Percentiles rank a stretch among this genome's conserved stretches.
Evolutionary conservation across 2,329 filamentous ascomycete species (phyloP).

Genomic region (Zopfia rhizophila): DNA sequence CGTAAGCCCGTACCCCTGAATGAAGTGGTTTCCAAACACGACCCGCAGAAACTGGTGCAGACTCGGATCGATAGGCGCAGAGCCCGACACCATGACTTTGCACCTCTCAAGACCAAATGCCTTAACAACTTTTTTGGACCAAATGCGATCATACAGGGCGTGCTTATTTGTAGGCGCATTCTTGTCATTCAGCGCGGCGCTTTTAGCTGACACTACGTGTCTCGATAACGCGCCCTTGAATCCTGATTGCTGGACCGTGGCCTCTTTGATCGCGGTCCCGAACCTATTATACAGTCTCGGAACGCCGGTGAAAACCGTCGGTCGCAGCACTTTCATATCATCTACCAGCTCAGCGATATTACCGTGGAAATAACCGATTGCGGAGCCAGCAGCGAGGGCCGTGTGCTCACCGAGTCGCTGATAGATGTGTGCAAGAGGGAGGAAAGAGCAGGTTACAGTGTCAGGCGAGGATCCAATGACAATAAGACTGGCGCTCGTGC

Average conservation of each 20-base stretch:
- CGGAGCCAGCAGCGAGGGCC: slow-evolving; percentile 75
- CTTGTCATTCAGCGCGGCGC: slow-evolving; percentile 77
- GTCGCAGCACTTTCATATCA: slow-evolving; percentile 86
- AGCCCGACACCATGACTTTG: slow-evolving; percentile 83
- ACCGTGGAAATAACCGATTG: slow-evolving; percentile 93
- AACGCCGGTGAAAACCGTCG: slow-evolving; percentile 86
- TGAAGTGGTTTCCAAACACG: slow-evolving; percentile 79
- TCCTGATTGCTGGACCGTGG: slow-evolving; percentile 81
- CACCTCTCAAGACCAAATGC: slow-evolving; percentile 82
- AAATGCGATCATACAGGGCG: slow-evolving; percentile 84
- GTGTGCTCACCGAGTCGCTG: slow-evolving; percentile 84
- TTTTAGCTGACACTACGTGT: slow-evolving; percentile 82
- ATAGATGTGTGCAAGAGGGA: slow-evolving; percentile 94
- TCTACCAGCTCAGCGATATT: slow-evolving; percentile 88
- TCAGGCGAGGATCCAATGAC: slow-evolving; percentile 63
- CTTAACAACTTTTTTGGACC: slow-evolving; percentile 86
- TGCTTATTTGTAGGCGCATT: slow-evolving; percentile 81
- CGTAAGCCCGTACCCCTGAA: slow-evolving; percentile 92
- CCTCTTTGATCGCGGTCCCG: slow-evolving; percentile 80
- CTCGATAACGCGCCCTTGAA: slow-evolving; percentile 83
- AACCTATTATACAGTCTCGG: slow-evolving; percentile 93
- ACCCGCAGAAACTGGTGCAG: slow-evolving; percentile 90
- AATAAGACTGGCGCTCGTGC: slow-evolving; percentile 69
- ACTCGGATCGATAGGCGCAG: slow-evolving; percentile 87
- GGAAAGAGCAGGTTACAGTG: slow-evolving; percentile 82